Evolutionary conservation across 1,284 basidiomycete genomes (phyloP).

Genomic region (Coniferiporia weirii): DNA sequence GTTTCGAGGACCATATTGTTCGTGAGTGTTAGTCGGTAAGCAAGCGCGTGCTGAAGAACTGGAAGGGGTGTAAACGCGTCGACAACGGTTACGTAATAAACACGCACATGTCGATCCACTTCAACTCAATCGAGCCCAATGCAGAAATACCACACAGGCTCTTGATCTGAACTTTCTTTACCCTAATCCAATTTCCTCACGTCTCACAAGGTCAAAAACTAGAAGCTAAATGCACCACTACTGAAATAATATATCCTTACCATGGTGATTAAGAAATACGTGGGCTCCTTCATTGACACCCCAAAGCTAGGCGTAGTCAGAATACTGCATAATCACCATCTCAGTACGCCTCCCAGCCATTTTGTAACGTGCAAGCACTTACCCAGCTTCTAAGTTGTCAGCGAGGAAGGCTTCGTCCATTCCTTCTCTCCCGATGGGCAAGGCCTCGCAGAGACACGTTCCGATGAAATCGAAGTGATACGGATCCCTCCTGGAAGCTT

Average conservation of each 20-base stretch:
- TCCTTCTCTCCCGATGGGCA: constrained; percentile 2
- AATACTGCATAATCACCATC: constrained; percentile 6
- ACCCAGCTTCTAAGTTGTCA: constrained; percentile 8
- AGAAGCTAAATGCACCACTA: no score
- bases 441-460: neutral
- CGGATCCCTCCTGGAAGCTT: constrained; percentile 49
- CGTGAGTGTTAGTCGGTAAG: neutral
- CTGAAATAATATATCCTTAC: no score
- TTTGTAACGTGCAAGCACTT: neutral
- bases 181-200: no score
- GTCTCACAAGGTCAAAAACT: no score
- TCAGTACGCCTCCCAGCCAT: constrained; percentile 1
- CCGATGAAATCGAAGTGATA: constrained; percentile 6
- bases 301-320: constrained; percentile 12
- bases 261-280: constrained; percentile 6
- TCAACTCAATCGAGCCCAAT: neutral
- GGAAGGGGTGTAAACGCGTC: neutral
- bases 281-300: constrained; percentile 16
- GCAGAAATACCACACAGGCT: no score
- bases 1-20: constrained; percentile 4
- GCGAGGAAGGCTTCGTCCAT: constrained; percentile 16
- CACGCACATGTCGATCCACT: no score
- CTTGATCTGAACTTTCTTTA: no score
- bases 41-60: neutral
- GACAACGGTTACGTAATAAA: neutral